phyloP scores from a whole-genome alignment of 2,329 filamentous ascomycete species.

The Alternaria ventricosa region DNA sequence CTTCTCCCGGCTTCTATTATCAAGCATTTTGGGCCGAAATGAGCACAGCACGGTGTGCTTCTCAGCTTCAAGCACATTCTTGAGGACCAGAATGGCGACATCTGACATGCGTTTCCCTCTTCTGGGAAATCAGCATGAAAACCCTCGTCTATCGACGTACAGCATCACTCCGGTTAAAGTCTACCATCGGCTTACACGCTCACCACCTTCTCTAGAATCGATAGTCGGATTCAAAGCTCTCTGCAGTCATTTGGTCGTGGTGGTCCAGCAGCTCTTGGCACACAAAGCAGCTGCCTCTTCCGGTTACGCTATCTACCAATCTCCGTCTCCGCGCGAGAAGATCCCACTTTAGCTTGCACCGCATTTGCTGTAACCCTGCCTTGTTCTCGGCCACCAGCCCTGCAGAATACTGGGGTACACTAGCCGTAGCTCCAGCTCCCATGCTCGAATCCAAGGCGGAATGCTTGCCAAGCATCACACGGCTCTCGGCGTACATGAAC shows the following conservation, averaged over 20 bases:
- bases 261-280: constrained; percentile 24
- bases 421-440: constrained; percentile 15
- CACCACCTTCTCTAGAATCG: constrained; percentile 1
- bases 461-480: constrained; percentile 24
- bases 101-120: background rate
- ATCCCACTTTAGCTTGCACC: constrained; percentile 1
- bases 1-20: background rate
- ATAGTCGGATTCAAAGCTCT: background rate
- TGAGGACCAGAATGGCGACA: background rate
- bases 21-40: background rate
- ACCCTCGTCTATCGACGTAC: background rate
- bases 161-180: constrained; percentile 1
- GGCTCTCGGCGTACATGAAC: constrained; percentile 20
- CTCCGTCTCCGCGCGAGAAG: constrained; percentile 5
- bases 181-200: constrained; percentile 5
- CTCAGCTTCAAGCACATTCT: background rate
- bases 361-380: constrained; percentile 8
- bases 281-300: constrained; percentile 23
- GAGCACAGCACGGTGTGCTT: background rate
- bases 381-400: background rate
- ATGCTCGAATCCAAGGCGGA: constrained; percentile 18
- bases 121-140: constrained; percentile 1
- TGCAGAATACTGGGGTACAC: constrained; percentile 8
- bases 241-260: constrained; percentile 9
- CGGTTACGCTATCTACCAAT: constrained; percentile 18